Conservation (phyloP, 1,284 basidiomycete genomes). For the Cystobasidium sp. region DNA sequence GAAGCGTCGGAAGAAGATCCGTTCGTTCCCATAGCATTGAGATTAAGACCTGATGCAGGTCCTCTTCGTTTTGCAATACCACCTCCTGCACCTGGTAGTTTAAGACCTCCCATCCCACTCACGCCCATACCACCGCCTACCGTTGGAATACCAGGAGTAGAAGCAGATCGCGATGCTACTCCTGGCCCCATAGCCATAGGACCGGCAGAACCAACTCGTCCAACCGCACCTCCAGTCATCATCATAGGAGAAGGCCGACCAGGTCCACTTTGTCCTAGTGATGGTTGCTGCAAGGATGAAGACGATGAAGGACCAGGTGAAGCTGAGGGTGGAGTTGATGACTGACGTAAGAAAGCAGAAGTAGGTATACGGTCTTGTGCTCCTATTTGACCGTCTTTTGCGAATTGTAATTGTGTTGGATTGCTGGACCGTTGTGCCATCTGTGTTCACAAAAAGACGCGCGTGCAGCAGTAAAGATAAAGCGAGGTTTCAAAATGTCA, state of each 20-base stretch:
- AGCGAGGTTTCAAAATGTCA: too few relatives aligned
- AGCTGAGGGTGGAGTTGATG: constrained; percentile 46
- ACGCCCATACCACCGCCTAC: constrained; percentile 12
- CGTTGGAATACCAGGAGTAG: constrained; percentile 51
- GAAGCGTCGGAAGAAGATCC: constrained; percentile 1
- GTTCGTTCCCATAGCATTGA: constrained; percentile 13
- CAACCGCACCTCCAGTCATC: constrained; percentile 54
- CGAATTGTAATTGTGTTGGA: constrained; percentile 30
- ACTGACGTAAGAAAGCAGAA: constrained; percentile 44
- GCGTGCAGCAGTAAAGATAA: background rate
- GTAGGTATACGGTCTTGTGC: constrained; percentile 46
- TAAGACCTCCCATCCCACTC: constrained; percentile 56
- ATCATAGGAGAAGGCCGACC: constrained; percentile 50
- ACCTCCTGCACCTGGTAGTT: constrained; percentile 47
- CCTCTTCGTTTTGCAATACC: constrained; percentile 37
- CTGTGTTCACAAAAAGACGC: constrained; percentile 25
- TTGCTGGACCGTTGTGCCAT: constrained; percentile 50
- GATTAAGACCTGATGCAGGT: background rate
- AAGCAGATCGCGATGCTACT: background rate
- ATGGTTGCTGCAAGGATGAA: constrained; percentile 30
- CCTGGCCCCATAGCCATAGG: constrained; percentile 33
- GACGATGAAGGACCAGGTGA: constrained; percentile 49
- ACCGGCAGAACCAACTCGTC: constrained; percentile 50
- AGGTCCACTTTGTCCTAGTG: constrained; percentile 40
- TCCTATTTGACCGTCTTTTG: constrained; percentile 32